Conservation (phyloP, 768 basidiomycete species). For the Russula dissimulans region DNA sequence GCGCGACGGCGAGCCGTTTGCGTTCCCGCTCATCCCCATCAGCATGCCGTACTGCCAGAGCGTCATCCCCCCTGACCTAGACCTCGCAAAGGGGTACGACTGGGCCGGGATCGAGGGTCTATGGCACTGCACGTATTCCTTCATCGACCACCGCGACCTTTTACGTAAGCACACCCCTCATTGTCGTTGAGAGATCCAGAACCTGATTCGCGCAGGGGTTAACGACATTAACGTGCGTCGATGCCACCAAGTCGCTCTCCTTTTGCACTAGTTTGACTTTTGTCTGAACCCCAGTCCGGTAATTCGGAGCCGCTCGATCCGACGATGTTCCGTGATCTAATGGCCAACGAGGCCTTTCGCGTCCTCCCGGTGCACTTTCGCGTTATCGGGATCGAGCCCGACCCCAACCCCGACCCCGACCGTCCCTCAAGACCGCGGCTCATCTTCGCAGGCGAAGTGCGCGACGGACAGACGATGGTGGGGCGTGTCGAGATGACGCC, state of each 20-base stretch:
- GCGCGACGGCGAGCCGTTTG: constrained; percentile 24
- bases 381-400: constrained; percentile 33
- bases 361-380: constrained; percentile 39
- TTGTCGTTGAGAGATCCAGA: background rate
- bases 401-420: constrained; percentile 37
- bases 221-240: constrained; percentile 33
- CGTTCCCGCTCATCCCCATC: constrained; percentile 34
- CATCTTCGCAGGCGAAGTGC: constrained; percentile 43
- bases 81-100: constrained; percentile 34
- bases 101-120: constrained; percentile 52
- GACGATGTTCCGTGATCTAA: constrained; percentile 40
- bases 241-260: too few relatives aligned
- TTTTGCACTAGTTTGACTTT: background rate
- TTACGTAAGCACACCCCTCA: constrained; percentile 37
- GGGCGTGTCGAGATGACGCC: constrained; percentile 49
- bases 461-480: constrained; percentile 36
- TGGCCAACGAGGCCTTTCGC: constrained; percentile 46
- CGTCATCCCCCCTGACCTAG: constrained; percentile 32
- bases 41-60: constrained; percentile 48
- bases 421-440: constrained; percentile 36
- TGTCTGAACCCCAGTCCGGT: constrained; percentile 20
- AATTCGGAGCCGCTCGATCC: constrained; percentile 31
- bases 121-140: constrained; percentile 60
- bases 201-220: constrained; percentile 32
- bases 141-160: constrained; percentile 59